Evolutionary conservation across 352 stramenopile genomes (phyloP).

Genomic region (Aphanomyces invadans): DNA sequence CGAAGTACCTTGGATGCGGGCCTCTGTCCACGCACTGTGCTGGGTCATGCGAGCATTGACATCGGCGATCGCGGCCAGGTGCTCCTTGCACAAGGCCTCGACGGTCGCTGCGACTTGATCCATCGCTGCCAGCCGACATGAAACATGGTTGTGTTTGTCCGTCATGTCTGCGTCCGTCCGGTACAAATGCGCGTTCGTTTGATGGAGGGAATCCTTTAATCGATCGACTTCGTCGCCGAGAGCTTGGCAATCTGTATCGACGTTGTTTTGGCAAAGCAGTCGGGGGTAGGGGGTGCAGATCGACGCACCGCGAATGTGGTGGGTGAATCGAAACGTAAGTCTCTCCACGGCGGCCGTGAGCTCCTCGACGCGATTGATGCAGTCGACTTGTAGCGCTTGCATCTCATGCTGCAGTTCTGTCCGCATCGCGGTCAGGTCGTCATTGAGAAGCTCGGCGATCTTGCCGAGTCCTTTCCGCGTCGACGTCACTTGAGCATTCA

Average conservation of each 20-base stretch:
- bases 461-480: conserved; percentile 7
- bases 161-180: neutral
- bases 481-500: neutral
- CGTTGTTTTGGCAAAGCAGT: too few species aligned
- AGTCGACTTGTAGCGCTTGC: conserved; percentile 13
- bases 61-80: neutral
- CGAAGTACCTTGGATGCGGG: neutral
- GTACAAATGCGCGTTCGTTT: neutral
- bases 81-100: neutral
- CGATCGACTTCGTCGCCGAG: conserved; percentile 7
- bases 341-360: conserved; percentile 5
- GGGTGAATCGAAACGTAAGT: neutral
- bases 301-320: neutral
- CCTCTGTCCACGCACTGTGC: neutral
- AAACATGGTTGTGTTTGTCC: neutral
- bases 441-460: neutral
- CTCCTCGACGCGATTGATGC: conserved; percentile 6
- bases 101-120: neutral
- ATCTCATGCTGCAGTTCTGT: neutral
- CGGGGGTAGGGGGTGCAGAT: too few species aligned
- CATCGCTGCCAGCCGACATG: neutral
- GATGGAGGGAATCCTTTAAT: neutral
- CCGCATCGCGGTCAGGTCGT: neutral
- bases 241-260: conserved; percentile 19
- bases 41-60: neutral